Evolutionary conservation across 805 yeast genomes (phyloP).

Genomic region (Cyberlindnera suaveolens): DNA sequence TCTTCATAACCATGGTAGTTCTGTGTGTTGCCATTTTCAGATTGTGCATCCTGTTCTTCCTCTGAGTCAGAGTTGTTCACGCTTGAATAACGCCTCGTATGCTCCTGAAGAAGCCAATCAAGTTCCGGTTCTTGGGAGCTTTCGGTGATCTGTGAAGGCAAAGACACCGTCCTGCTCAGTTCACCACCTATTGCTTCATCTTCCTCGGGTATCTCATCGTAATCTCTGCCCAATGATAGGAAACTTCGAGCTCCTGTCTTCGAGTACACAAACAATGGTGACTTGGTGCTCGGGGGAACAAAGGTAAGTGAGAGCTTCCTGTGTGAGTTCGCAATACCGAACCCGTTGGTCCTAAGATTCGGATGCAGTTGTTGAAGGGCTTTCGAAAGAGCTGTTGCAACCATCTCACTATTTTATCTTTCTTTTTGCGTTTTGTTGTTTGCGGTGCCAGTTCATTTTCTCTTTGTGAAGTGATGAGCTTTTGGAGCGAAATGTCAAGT

Average conservation of each 20-base stretch:
- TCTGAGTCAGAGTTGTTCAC: constrained; percentile 12
- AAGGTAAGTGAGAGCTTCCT: constrained; percentile 30
- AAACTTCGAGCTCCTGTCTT: constrained; percentile 31
- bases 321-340: constrained; percentile 36
- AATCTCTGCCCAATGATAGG: constrained; percentile 32
- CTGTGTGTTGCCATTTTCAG: constrained; percentile 8
- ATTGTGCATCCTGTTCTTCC: constrained; percentile 17
- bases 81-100: constrained; percentile 32
- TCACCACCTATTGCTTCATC: constrained; percentile 28
- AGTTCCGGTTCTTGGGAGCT: constrained; percentile 28
- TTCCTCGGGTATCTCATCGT: constrained; percentile 24
- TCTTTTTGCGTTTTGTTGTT: neutral
- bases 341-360: constrained; percentile 33
- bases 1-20: constrained; percentile 23
- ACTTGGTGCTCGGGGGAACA: constrained; percentile 34
- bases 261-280: constrained; percentile 31
- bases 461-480: neutral
- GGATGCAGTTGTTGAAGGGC: constrained; percentile 21
- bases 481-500: no score
- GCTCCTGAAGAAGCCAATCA: constrained; percentile 35
- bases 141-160: constrained; percentile 35
- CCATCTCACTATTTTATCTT: neutral
- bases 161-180: constrained; percentile 33
- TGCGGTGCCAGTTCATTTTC: neutral
- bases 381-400: neutral